Conservation (phyloP, 1,284 basidiomycete genomes). For the Coniferiporia sulphurascens region DNA sequence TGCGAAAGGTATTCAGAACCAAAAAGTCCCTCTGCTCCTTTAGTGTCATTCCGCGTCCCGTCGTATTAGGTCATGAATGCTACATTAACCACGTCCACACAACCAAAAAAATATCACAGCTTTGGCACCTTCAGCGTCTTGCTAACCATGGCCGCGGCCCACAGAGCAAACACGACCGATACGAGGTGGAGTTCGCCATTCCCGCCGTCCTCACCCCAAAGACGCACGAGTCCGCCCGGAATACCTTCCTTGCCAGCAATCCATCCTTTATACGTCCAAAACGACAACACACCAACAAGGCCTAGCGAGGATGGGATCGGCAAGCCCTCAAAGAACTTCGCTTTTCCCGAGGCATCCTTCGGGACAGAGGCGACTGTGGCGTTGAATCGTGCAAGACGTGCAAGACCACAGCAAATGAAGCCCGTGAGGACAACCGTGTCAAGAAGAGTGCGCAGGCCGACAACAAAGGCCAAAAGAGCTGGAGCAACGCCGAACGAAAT, state of each 20-base stretch:
- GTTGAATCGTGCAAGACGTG: constrained; percentile 96
- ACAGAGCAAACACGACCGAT: constrained; percentile 67
- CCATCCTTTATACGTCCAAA: constrained; percentile 81
- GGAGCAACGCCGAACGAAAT: constrained; percentile 98
- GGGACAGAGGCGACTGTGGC: constrained; percentile 95
- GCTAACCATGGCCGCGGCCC: constrained; percentile 94
- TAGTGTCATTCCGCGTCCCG: background rate
- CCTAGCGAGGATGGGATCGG: constrained; percentile 91
- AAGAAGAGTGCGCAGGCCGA: constrained; percentile 86
- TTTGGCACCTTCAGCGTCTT: constrained; percentile 89
- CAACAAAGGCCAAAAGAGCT: constrained; percentile 84
- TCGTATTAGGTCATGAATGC: constrained; percentile 3
- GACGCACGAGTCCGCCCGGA: constrained; percentile 65
- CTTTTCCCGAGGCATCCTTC: constrained; percentile 83
- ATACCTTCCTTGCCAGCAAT: constrained; percentile 73
- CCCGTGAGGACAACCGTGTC: constrained; percentile 84
- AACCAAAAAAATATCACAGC: constrained; percentile 33
- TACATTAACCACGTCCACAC: background rate
- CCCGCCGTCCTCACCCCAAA: constrained; percentile 71
- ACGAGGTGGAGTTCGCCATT: constrained; percentile 78
- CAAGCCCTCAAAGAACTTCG: constrained; percentile 94
- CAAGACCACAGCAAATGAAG: constrained; percentile 95
- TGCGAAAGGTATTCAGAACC: background rate
- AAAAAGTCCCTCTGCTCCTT: background rate
- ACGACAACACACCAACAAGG: constrained; percentile 78